These are phyloP conservation scores for Candida piceae DNA, from an alignment of 805 yeast species.

Conservation along the genomic window DNA sequence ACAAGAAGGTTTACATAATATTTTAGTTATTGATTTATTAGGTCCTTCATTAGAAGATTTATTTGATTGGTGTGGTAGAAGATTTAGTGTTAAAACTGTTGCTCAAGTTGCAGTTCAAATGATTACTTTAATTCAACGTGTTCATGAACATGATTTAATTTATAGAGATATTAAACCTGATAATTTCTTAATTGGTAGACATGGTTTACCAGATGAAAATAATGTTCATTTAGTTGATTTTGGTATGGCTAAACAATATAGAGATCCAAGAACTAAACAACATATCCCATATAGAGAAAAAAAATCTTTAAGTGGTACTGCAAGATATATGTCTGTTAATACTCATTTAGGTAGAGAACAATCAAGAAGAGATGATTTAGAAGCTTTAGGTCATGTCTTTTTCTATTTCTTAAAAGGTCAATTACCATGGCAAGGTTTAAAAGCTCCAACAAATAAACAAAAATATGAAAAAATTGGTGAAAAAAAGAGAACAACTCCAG, in stretches of 20 bases:
- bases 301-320: conserved; percentile 94
- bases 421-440: conserved; percentile 97
- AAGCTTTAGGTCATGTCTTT: conserved; percentile 93
- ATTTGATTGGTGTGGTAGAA: conserved; percentile 97
- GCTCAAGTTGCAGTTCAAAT: conserved; percentile 93
- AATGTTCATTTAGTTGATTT: conserved; percentile 88
- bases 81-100: conserved; percentile 81
- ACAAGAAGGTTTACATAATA: conserved; percentile 95
- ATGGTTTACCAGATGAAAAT: conserved; percentile 78
- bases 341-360: conserved; percentile 98
- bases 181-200: conserved; percentile 89
- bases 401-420: conserved; percentile 92
- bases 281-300: conserved; percentile 97
- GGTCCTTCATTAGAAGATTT: conserved; percentile 96
- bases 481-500: conserved; percentile 85
- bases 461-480: conserved; percentile 97
- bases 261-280: conserved; percentile 92
- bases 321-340: conserved; percentile 97
- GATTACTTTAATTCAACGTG: conserved; percentile 79
- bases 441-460: conserved; percentile 96
- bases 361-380: conserved; percentile 93
- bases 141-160: conserved; percentile 86
- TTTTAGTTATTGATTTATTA: conserved; percentile 85
- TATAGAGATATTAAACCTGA: conserved; percentile 98
- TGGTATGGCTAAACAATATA: conserved; percentile 97